These are phyloP conservation scores for Aspergillus fumigatiaffinis DNA, from an alignment of 2,329 filamentous ascomycete genomes.

Conservation along the genomic window DNA sequence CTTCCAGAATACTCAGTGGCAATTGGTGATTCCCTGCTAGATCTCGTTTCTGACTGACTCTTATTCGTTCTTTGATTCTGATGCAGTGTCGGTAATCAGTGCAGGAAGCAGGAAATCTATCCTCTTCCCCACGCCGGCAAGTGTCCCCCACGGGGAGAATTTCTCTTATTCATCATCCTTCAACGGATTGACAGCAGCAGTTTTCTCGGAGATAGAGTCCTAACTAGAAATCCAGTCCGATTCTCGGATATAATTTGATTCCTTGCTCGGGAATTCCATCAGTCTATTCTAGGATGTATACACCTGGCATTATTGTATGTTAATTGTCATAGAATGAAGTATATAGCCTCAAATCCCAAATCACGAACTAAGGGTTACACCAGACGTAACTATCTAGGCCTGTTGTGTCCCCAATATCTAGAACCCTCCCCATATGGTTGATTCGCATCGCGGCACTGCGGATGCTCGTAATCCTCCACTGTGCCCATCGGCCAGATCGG, in stretches of 20 bases:
- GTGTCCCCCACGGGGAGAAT: background rate
- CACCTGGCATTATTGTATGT: too few relatives aligned
- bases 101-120: too few relatives aligned
- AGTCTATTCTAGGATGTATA: background rate
- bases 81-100: too few relatives aligned
- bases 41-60: background rate
- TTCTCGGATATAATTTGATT: background rate
- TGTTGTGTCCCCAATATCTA: constrained; percentile 24
- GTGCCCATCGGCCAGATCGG: constrained; percentile 62
- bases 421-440: constrained; percentile 18
- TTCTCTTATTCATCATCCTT: too few relatives aligned
- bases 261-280: too few relatives aligned
- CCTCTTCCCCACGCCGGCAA: background rate
- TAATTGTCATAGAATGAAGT: background rate
- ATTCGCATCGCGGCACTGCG: constrained; percentile 39
- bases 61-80: too few relatives aligned
- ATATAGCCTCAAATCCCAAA: background rate
- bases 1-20: background rate
- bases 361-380: too few relatives aligned
- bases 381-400: background rate
- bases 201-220: background rate
- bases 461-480: constrained; percentile 51
- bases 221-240: background rate
- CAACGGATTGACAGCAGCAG: background rate
- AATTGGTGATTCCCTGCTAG: background rate